These are phyloP conservation scores for Warburgia ugandensis DNA, from an alignment of 164 flowering plant species.

Conservation along the genomic window DNA sequence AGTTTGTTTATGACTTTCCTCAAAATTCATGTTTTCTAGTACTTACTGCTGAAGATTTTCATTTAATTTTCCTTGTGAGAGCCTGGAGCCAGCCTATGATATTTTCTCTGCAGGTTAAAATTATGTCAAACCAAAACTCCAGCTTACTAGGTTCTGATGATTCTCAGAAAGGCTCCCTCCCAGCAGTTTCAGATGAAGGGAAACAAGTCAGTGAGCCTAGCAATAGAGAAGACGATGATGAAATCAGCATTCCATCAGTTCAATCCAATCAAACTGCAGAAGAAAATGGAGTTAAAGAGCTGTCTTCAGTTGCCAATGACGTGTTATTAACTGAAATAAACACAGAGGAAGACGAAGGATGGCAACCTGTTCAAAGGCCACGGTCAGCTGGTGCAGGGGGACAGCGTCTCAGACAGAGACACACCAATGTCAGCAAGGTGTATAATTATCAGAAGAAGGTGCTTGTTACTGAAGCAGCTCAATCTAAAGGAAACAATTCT, in stretches of 20 bases:
- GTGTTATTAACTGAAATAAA: conserved; percentile 34
- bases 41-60: not conserved
- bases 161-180: conserved; percentile 32
- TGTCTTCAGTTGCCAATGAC: conserved; percentile 19
- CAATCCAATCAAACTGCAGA: conserved; percentile 24
- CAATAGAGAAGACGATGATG: conserved; percentile 9
- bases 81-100: not conserved
- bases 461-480: conserved; percentile 32
- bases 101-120: conserved; percentile 48
- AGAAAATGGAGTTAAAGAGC: conserved; percentile 23
- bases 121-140: conserved; percentile 29
- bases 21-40: no score
- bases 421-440: conserved; percentile 51
- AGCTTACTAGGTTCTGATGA: conserved; percentile 36
- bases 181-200: conserved; percentile 43
- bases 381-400: no score
- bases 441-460: conserved; percentile 64
- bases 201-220: conserved; percentile 29
- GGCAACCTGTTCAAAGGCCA: no score
- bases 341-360: conserved; percentile 87
- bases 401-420: conserved; percentile 56
- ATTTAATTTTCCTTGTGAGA: not conserved
- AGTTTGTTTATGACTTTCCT: no score
- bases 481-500: conserved; percentile 31
- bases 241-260: conserved; percentile 16